Conservation (phyloP, 1,284 basidiomycete species). For the Athelia psychrophila region DNA sequence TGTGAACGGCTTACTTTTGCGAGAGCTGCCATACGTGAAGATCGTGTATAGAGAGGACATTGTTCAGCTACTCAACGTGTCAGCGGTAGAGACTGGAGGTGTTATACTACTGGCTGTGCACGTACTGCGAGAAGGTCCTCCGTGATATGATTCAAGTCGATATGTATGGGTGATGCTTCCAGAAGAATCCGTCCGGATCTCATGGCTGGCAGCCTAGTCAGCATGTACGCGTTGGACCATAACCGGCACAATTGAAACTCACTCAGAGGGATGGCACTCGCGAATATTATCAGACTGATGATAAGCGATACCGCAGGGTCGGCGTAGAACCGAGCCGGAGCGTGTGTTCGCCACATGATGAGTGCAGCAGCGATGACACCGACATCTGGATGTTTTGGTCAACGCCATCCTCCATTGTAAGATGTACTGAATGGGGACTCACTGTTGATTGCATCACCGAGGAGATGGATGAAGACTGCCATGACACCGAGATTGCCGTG, state of each 20-base stretch:
- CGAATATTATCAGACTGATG: constrained; percentile 46
- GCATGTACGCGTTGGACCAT: constrained; percentile 2
- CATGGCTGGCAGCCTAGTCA: constrained; percentile 25
- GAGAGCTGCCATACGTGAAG: constrained; percentile 50
- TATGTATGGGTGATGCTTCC: constrained; percentile 42
- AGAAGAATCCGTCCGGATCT: constrained; percentile 44
- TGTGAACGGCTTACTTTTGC: constrained; percentile 34
- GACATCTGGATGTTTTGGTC: constrained; percentile 29
- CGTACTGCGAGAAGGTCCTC: constrained; percentile 39
- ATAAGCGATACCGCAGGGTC: constrained; percentile 43
- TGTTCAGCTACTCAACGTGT: constrained; percentile 29
- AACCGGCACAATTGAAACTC: constrained; percentile 13
- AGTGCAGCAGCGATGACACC: constrained; percentile 44
- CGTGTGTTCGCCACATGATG: constrained; percentile 40
- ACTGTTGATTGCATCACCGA: constrained; percentile 49
- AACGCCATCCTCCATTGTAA: not conserved
- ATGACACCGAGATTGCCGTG: constrained; percentile 38
- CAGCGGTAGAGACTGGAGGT: not conserved
- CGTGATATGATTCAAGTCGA: constrained; percentile 44
- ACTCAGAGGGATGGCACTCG: constrained; percentile 46
- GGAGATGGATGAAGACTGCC: constrained; percentile 42
- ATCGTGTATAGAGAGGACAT: constrained; percentile 45
- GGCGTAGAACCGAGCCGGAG: constrained; percentile 41
- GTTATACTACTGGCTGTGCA: no score
- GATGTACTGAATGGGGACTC: constrained; percentile 8